Evolutionary conservation across 192 early-diverging fungal genomes (phyloP).

Genomic region (Entomortierella chlamydospora): DNA sequence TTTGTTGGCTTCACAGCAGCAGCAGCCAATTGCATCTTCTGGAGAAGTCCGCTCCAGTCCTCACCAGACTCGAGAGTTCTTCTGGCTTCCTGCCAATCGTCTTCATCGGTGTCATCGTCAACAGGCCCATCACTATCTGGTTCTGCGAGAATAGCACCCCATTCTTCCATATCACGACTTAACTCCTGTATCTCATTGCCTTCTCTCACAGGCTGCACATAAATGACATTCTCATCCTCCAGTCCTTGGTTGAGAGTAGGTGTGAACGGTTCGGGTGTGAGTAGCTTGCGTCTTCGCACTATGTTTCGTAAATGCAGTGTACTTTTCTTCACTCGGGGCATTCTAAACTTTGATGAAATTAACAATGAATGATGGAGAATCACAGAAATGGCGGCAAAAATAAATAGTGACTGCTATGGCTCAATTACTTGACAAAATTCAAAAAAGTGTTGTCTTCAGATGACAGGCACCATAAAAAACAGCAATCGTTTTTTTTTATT

Average conservation of each 20-base stretch:
- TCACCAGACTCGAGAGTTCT: neutral
- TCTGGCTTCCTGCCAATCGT: neutral
- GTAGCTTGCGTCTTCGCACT: neutral
- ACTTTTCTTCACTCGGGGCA: conserved; percentile 4
- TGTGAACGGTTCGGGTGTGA: neutral
- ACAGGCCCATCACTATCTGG: conserved; percentile 6
- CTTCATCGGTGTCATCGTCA: neutral
- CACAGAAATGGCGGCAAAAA: neutral
- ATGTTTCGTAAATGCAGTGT: conserved; percentile 7
- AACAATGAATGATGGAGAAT: neutral
- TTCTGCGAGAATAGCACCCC: conserved; percentile 4
- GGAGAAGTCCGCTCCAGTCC: neutral
- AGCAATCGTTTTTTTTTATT: too few relatives aligned
- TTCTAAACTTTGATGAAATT: neutral
- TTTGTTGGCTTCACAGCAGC: neutral
- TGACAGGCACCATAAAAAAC: too few relatives aligned
- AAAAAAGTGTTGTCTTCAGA: neutral
- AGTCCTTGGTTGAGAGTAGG: conserved; percentile 14
- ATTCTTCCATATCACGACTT: conserved; percentile 2
- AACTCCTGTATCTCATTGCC: neutral
- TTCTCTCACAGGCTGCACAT: conserved; percentile 4
- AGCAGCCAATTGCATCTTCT: neutral
- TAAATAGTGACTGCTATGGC: conserved; percentile 5
- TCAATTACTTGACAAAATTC: conserved; percentile 10
- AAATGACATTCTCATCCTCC: conserved; percentile 8